Percentiles rank a stretch among this genome's conserved stretches.
Evolutionary conservation across 495 filamentous ascomycete species (phyloP).

Genomic region (Cercophora newfieldiana): DNA sequence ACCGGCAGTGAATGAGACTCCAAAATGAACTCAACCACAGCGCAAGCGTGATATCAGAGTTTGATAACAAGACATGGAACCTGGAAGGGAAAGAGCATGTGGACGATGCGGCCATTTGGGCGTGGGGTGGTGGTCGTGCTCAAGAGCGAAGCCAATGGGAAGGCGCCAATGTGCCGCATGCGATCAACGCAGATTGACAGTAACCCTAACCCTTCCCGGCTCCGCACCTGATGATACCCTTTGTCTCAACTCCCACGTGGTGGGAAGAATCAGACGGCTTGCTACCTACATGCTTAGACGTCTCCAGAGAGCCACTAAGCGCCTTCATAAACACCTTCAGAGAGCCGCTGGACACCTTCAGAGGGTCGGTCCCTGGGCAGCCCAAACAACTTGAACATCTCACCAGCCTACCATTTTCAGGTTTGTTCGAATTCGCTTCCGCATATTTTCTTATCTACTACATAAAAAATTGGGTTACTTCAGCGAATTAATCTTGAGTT

Average conservation of each 20-base stretch:
- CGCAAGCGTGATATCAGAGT: not conserved
- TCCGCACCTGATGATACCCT: not conserved
- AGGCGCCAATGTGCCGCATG: not conserved
- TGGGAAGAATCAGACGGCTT: no score
- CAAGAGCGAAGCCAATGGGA: not conserved
- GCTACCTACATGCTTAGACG: no score
- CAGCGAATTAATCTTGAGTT: no score
- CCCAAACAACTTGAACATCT: no score
- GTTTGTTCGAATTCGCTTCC: no score
- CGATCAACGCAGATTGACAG: not conserved
- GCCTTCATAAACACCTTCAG: no score
- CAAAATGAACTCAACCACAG: not conserved
- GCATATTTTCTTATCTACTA: no score
- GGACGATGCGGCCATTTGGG: not conserved
- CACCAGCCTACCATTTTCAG: no score
- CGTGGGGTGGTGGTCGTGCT: not conserved
- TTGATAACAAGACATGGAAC: not conserved
- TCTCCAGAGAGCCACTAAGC: no score
- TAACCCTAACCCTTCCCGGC: not conserved
- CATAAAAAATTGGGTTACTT: no score
- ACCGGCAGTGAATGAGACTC: not conserved
- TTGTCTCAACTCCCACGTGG: not conserved
- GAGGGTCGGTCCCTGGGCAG: no score
- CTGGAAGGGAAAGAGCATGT: not conserved
- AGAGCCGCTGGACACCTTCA: no score